A percentile compares a stretch with the other conserved stretches of the same genome.
Conservation (phyloP, 257 asterid genomes). For the Ilex aquifolium region DNA sequence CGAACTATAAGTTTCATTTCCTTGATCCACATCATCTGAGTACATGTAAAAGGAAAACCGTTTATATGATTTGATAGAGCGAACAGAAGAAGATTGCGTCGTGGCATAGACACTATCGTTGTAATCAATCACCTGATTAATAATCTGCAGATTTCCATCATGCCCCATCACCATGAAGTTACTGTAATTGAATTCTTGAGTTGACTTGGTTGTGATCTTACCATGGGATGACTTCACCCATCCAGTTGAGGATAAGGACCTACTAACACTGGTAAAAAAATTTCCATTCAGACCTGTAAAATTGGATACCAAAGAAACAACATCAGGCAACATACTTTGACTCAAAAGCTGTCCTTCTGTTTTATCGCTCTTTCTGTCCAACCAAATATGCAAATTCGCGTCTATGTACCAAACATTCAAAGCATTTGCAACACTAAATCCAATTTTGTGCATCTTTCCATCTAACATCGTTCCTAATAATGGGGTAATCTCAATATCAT, state of each 20-base stretch:
- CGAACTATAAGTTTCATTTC: conserved; percentile 37
- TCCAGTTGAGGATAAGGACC: conserved; percentile 47
- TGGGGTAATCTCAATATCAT: conserved; percentile 68
- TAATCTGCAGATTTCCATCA: conserved; percentile 48
- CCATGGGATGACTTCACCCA: conserved; percentile 64
- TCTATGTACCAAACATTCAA: conserved; percentile 72
- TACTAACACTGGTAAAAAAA: conserved; percentile 36
- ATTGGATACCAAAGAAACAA: conserved; percentile 24
- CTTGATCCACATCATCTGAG: conserved; percentile 37
- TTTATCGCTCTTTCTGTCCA: conserved; percentile 39
- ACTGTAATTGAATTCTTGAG: conserved; percentile 34
- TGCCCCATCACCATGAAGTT: conserved; percentile 53
- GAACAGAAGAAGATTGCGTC: conserved; percentile 17
- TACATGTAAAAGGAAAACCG: conserved; percentile 27
- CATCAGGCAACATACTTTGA: conserved; percentile 20
- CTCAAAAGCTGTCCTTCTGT: conserved; percentile 43
- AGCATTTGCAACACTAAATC: conserved; percentile 57
- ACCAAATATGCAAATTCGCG: conserved; percentile 84
- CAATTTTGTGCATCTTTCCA: conserved; percentile 43
- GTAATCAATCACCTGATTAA: conserved; percentile 48
- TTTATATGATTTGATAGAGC: conserved; percentile 23
- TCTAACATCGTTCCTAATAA: conserved; percentile 50
- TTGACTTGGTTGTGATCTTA: conserved; percentile 28
- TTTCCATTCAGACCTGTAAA: conserved; percentile 56
- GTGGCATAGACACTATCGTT: conserved; percentile 28